phyloP scores from a whole-genome alignment of 768 basidiomycete species.

The Mycena kentingensis region DNA sequence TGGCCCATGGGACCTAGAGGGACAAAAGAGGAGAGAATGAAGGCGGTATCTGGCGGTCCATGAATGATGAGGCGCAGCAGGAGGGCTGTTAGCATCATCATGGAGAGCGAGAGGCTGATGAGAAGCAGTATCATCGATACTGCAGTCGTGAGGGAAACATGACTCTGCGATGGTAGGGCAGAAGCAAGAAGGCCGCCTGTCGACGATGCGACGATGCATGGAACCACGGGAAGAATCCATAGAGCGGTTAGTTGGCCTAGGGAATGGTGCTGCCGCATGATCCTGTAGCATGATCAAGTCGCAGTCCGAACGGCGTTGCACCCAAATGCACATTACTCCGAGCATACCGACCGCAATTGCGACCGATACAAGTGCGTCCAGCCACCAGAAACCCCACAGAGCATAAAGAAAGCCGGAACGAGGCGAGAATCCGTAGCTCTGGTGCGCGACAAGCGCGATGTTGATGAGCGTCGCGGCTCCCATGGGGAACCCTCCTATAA shows the following conservation, averaged over 20 bases:
- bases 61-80: conserved; percentile 49
- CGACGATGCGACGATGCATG: conserved; percentile 61
- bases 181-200: conserved; percentile 53
- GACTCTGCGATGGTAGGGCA: conserved; percentile 39
- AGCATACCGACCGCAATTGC: conserved; percentile 30
- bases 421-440: conserved; percentile 44
- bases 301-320: not conserved
- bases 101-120: conserved; percentile 48
- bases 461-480: conserved; percentile 54
- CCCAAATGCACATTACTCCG: conserved; percentile 22
- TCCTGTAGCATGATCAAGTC: conserved; percentile 37
- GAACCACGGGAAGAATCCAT: conserved; percentile 66
- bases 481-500: conserved; percentile 48
- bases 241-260: conserved; percentile 48
- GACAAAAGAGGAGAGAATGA: conserved; percentile 53
- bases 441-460: conserved; percentile 40
- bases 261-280: conserved; percentile 55
- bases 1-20: conserved; percentile 63
- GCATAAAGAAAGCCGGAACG: conserved; percentile 50
- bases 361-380: conserved; percentile 53
- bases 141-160: conserved; percentile 47
- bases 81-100: conserved; percentile 59
- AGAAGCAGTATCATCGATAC: conserved; percentile 36
- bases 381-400: conserved; percentile 68
- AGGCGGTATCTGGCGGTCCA: conserved; percentile 42